Base-by-base conservation (phyloP, 768 basidiomycete species). In the Leccinum ochraceum region DNA sequence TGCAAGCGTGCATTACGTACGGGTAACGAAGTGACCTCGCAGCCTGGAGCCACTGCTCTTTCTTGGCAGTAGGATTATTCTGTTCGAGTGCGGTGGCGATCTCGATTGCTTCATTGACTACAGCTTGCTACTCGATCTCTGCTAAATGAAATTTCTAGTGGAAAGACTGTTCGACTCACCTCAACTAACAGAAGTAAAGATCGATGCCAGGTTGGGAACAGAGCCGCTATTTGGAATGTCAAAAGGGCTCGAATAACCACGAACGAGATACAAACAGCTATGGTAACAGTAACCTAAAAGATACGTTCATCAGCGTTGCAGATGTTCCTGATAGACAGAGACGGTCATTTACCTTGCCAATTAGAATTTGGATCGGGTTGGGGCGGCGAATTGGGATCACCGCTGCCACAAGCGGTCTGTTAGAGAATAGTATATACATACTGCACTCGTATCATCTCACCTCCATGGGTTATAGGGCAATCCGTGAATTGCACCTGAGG, bases 121-220 rank as follows among this genome's bases (percentile, higher is more conserved):
- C 42, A 8, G 67, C 55, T 68, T 68, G 67, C 67, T 68, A 48
- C 49, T 37, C 34, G 8, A 34, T 4, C 6, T 17, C 1, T 28
- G 6, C 39, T 17, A 6, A 26, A 34, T 28, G 4, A 4, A 36
- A 22, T 10, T 4, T 3, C 24, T 32, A 1, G 20, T 9, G 5
- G 16, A 1, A 4, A 7, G 37, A 50, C 34, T 22, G 9, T 6
- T 10, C 1, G 11, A 54, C 58, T 32, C 20, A 63, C 67, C 53
- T 68, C 67, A 9, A 60, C 16, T 17, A 68, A 55, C 54, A 68
- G 6, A 32, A 63, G 0, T n/a, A 59, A 44, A 20, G 62, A 49
- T 49, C 67, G 64, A 13, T 68, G 67, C 67, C 67, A 68, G 16
- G 67, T 49, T 24, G 67, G 67, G 50, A 68, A 68, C n/a, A 68